Evolutionary conservation across 106 monocot genomes (phyloP).

Genomic region (Hemerocallis citrina): DNA sequence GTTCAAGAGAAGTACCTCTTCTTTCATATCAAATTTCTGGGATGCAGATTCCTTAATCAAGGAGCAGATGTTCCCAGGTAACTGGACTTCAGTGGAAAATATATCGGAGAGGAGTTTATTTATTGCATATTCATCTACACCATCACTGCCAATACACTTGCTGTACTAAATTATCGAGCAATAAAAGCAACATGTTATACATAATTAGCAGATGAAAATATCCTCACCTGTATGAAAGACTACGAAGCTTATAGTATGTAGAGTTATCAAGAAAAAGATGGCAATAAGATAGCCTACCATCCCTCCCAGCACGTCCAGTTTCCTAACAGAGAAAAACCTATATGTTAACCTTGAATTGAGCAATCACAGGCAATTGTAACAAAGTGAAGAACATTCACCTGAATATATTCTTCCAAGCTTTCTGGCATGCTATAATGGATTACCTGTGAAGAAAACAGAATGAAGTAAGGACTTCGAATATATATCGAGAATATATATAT

Average conservation of each 20-base stretch:
- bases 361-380: not conserved
- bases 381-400: constrained; percentile 40
- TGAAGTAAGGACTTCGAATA: too few species aligned
- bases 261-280: constrained; percentile 72
- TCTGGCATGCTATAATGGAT: constrained; percentile 96
- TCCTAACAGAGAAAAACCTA: constrained; percentile 37
- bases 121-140: constrained; percentile 87
- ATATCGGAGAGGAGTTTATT: constrained; percentile 70
- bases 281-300: constrained; percentile 74
- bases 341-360: not conserved
- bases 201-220: not conserved
- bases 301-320: constrained; percentile 98
- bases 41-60: constrained; percentile 72
- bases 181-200: not conserved
- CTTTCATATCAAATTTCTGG: constrained; percentile 91
- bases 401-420: constrained; percentile 94
- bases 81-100: constrained; percentile 35
- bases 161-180: constrained; percentile 2
- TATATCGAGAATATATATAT: too few species aligned
- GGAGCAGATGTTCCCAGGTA: constrained; percentile 45
- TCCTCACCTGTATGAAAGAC: constrained; percentile 69
- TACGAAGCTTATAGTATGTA: constrained; percentile 79
- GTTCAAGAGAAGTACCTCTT: constrained; percentile 56
- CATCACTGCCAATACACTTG: constrained; percentile 57
- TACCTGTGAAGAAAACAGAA: too few species aligned